A percentile compares a stretch with the other conserved stretches of the same genome.
phyloP scores from a whole-genome alignment of 202 grass and related monocot species.

The Hordeum pubiflorum region DNA sequence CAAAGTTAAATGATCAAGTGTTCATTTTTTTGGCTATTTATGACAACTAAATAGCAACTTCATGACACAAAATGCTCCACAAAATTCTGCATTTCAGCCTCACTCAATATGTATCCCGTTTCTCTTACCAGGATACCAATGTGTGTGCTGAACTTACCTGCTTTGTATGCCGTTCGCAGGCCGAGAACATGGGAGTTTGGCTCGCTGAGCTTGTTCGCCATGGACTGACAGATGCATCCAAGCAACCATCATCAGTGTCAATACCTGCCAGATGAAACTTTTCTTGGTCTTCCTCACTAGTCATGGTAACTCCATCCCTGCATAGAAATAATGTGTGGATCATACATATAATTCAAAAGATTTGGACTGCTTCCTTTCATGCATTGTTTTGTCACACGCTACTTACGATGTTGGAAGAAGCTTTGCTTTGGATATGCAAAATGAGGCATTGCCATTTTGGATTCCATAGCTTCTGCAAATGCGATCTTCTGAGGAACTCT shows the following conservation, averaged over 20 bases:
- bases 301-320: conserved; percentile 37
- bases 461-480: conserved; percentile 41
- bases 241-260: conserved; percentile 27
- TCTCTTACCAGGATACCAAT: not conserved
- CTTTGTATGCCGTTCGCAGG: conserved; percentile 53
- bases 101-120: not conserved
- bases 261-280: conserved; percentile 42
- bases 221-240: conserved; percentile 42
- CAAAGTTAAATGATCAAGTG: not conserved
- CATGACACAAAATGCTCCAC: not conserved
- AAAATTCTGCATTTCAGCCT: not conserved
- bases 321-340: conserved; percentile 12
- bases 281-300: conserved; percentile 22
- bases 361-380: not conserved
- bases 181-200: conserved; percentile 31
- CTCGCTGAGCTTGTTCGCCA: conserved; percentile 16
- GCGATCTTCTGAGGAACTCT: conserved; percentile 38
- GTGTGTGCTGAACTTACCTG: conserved; percentile 40
- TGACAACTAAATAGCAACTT: not conserved
- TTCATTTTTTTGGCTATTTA: not conserved
- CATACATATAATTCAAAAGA: conserved; percentile 3
- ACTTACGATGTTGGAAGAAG: conserved; percentile 41
- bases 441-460: conserved; percentile 23
- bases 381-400: not conserved
- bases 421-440: conserved; percentile 54